Evolutionary conservation across 495 filamentous ascomycete species (phyloP).

Genomic region (Parachaetomium inaequale): DNA sequence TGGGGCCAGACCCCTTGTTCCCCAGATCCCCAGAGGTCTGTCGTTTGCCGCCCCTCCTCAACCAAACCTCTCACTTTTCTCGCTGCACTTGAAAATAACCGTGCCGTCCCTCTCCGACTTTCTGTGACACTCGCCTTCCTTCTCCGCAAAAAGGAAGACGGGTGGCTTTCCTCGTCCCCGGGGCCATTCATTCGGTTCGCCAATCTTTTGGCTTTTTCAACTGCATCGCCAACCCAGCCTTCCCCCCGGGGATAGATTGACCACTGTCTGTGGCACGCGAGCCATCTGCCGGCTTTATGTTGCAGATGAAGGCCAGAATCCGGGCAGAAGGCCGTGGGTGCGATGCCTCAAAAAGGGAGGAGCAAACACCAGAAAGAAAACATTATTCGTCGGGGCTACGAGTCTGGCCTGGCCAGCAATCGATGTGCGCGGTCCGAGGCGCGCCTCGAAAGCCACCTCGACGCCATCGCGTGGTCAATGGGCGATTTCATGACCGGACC

Average conservation of each 20-base stretch:
- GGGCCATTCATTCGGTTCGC: conserved; percentile 24
- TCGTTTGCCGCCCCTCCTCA: neutral
- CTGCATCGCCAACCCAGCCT: conserved; percentile 15
- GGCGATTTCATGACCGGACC: neutral
- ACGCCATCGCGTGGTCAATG: conserved; percentile 14
- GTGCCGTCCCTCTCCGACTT: conserved; percentile 27
- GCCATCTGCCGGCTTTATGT: conserved; percentile 36
- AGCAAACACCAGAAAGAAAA: neutral
- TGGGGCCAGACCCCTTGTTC: neutral
- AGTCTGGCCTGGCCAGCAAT: neutral
- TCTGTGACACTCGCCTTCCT: conserved; percentile 6
- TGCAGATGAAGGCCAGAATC: conserved; percentile 24
- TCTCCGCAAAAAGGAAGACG: conserved; percentile 4
- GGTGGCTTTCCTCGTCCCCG: conserved; percentile 14
- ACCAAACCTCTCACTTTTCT: neutral
- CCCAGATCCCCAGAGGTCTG: neutral
- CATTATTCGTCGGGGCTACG: too few relatives aligned
- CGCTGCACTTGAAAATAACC: conserved; percentile 27
- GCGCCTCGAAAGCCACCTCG: conserved; percentile 7
- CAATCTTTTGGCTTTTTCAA: conserved; percentile 19
- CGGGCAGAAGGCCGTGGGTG: neutral
- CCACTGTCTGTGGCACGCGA: conserved; percentile 27
- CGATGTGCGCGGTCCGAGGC: neutral
- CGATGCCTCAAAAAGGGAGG: neutral
- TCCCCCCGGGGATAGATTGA: conserved; percentile 22